Evolutionary conservation across 2,329 filamentous ascomycete species (phyloP), one percentile per base, ranked within the genome.

Genomic region (Aspergillus felis): DNA sequence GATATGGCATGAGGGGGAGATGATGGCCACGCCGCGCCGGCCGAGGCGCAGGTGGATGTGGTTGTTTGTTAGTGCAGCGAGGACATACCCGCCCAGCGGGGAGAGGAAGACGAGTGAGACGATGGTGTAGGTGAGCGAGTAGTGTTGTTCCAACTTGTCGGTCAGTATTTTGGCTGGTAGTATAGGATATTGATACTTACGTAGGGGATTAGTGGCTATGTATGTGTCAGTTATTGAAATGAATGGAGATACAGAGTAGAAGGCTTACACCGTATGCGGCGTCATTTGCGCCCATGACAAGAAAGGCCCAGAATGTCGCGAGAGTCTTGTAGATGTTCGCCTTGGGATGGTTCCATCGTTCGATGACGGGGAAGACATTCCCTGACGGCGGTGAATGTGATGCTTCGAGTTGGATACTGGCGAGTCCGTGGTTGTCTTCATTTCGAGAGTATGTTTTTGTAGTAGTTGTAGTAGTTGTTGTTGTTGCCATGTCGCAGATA

Each of bases 1-100:
- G n/a, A 76, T 62, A 52, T 76, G 74, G 53, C 72, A 76, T 75
- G 70, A 57, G 0, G 89, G 86, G 0, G 81, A 86, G 4, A 91
- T 70, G 52, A 90, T 67, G 10, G 89, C 88, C 9, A 92, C 82
- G 9, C 90, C 90, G 17, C 87, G 82, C 67, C 90, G 89, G 38
- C 90, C 90, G 27, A 76, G 53, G 3, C 55, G 62, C 22, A 66
- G 61, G 64, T 81, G 79, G 44, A 81, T 70, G 17, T 58, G 60
- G 56, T 79, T 76, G 57, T 79, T 79, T 27, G 78, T 61, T n/a
- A 81, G 60, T 3, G 79, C 78, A 1, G 79, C 75, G 3, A 73
- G 57, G 9, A 75, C 77, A 65, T 81, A 82, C 4, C 79, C 79
- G 1, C 75, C 69, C 27, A 81, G 73, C 0, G 79, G 79, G 7